These are phyloP conservation scores for Coemansia sp. DNA, from an alignment of 192 early-diverging fungal species.

Conservation along the genomic window DNA sequence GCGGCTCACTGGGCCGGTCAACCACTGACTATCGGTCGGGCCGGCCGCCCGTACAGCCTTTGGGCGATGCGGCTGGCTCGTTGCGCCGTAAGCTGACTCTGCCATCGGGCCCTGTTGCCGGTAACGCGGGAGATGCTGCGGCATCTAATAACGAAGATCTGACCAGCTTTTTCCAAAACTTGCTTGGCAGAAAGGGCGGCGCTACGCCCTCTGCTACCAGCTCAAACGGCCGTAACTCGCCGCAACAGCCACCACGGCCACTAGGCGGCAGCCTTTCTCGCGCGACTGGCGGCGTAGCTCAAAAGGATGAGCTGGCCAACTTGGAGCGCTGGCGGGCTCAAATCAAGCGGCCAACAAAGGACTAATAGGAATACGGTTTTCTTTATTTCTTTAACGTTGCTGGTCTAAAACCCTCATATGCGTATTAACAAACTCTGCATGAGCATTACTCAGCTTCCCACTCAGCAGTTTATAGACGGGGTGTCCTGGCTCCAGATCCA, in stretches of 20 bases:
- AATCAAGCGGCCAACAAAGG: constrained; percentile 37
- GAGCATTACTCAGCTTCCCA: constrained; percentile 2
- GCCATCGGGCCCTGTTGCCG: constrained; percentile 5
- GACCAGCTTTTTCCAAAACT: constrained; percentile 88
- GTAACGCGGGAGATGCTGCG: constrained; percentile 6
- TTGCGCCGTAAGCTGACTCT: constrained; percentile 22
- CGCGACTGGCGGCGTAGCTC: constrained; percentile 8
- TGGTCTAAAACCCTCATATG: constrained; percentile 7
- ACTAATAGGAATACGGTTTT: not conserved
- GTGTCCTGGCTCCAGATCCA: constrained; percentile 20
- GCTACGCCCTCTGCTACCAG: constrained; percentile 31
- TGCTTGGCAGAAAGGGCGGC: constrained; percentile 67
- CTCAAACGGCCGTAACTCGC: constrained; percentile 40
- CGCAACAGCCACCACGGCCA: constrained; percentile 35
- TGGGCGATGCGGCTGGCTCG: not conserved
- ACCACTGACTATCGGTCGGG: constrained; percentile 9
- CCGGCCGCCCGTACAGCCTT: not conserved
- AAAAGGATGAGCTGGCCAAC: constrained; percentile 50
- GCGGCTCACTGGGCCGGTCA: constrained; percentile 12
- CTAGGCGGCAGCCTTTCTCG: constrained; percentile 26
- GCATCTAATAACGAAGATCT: constrained; percentile 72
- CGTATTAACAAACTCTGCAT: constrained; percentile 20
- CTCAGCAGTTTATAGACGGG: constrained; percentile 22
- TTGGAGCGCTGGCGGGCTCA: constrained; percentile 54
- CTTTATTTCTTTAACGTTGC: not conserved